phyloP scores from a whole-genome alignment of 768 basidiomycete genomes.

The Podaxis sp. region DNA sequence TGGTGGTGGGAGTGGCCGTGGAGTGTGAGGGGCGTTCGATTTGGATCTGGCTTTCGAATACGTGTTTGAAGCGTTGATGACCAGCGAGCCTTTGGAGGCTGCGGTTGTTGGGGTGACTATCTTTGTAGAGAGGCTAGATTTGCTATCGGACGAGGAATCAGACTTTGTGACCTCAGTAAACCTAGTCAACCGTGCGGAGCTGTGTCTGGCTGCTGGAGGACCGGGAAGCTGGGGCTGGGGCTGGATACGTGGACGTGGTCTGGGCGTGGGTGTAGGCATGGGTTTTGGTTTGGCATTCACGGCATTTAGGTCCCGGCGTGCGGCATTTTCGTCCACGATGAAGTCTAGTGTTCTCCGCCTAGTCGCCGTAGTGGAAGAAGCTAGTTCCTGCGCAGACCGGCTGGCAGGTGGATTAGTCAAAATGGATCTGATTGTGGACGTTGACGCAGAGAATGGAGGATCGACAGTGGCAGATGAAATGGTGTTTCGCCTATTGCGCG shows the following conservation, averaged over 20 bases:
- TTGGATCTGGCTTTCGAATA: too few relatives aligned
- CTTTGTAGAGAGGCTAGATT: background rate
- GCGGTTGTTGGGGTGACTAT: background rate
- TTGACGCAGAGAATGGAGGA: background rate
- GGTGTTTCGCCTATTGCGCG: background rate
- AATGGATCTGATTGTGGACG: background rate
- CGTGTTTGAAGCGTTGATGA: too few relatives aligned
- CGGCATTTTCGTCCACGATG: constrained; percentile 6
- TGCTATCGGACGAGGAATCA: background rate
- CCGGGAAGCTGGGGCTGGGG: background rate
- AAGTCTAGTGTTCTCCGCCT: constrained; percentile 3
- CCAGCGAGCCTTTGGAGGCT: too few relatives aligned
- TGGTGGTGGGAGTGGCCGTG: background rate
- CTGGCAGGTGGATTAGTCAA: background rate
- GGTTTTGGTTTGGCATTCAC: background rate
- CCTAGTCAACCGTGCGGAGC: background rate
- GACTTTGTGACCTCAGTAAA: background rate
- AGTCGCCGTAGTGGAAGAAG: background rate
- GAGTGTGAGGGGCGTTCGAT: too few relatives aligned
- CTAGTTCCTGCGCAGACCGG: background rate
- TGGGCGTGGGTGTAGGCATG: background rate
- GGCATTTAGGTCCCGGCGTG: background rate
- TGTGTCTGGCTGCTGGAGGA: background rate
- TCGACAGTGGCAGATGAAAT: background rate
- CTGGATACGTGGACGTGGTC: background rate